A percentile compares a stretch with the other conserved stretches of the same genome.
phyloP scores from a whole-genome alignment of 2,329 filamentous ascomycete species.

The Pezicula rhizophila region DNA sequence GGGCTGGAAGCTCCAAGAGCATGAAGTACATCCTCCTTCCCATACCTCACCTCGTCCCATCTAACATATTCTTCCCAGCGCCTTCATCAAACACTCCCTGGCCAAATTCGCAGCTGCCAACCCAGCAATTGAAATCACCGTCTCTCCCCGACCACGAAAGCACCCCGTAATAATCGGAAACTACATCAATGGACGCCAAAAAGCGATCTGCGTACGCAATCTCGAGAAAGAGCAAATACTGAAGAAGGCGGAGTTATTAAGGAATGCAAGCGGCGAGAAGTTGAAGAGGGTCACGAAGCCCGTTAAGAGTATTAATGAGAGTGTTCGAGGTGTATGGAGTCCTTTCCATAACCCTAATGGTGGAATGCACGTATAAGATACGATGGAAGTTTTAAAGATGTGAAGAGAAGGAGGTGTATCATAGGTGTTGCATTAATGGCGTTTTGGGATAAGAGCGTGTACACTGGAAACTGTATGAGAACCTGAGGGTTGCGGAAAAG shows the following conservation, averaged over 20 bases:
- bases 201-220: constrained; percentile 84
- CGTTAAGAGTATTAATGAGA: constrained; percentile 56
- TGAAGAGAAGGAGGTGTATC: constrained; percentile 8
- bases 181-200: constrained; percentile 86
- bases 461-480: not conserved
- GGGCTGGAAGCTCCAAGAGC: constrained; percentile 84
- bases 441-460: constrained; percentile 14
- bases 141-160: constrained; percentile 83
- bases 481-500: not conserved
- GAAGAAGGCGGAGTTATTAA: constrained; percentile 68
- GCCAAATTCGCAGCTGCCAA: constrained; percentile 72
- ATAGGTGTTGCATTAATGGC: constrained; percentile 15
- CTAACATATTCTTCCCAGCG: constrained; percentile 38
- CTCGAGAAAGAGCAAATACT: constrained; percentile 74
- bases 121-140: constrained; percentile 83
- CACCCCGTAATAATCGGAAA: constrained; percentile 85
- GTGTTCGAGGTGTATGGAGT: constrained; percentile 66
- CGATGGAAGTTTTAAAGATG: not conserved
- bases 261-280: constrained; percentile 72
- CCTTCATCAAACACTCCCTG: constrained; percentile 75
- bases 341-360: constrained; percentile 54
- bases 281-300: constrained; percentile 57
- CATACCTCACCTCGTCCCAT: not conserved
- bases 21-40: constrained; percentile 67
- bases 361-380: constrained; percentile 23